Percentiles rank a stretch among this genome's conserved stretches.
phyloP scores from a whole-genome alignment of 148 eudicot species.

The Persicaria tinctoria region DNA sequence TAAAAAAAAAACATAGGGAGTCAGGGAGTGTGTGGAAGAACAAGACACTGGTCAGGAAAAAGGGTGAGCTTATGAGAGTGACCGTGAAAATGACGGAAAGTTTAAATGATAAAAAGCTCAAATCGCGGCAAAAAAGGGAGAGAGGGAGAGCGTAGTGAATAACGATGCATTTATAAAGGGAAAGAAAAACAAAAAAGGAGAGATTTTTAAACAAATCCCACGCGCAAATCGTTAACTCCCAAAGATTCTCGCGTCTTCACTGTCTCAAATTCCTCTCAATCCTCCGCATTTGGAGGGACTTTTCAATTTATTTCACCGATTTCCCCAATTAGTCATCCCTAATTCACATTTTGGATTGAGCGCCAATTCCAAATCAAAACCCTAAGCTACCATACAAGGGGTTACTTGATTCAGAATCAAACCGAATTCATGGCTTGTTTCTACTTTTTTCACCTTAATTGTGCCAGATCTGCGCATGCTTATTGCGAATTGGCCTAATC shows the following conservation, averaged over 20 bases:
- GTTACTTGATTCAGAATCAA: background rate
- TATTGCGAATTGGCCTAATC: background rate
- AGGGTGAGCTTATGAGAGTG: background rate
- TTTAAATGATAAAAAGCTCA: background rate
- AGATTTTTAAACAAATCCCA: slow-evolving; percentile 4
- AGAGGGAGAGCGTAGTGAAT: background rate
- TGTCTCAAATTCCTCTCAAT: background rate
- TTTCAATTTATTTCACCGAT: slow-evolving; percentile 5
- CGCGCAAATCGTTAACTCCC: slow-evolving; percentile 13
- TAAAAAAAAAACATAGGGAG: too few species aligned
- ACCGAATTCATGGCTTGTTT: background rate
- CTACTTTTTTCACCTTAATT: background rate
- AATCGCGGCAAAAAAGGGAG: background rate
- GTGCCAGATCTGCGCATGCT: background rate
- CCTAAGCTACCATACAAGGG: background rate
- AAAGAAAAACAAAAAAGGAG: background rate
- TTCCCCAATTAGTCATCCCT: background rate
- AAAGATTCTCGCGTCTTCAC: slow-evolving; percentile 9
- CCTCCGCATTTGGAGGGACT: slow-evolving; percentile 15
- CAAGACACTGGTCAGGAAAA: slow-evolving; percentile 3
- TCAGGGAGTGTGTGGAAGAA: background rate
- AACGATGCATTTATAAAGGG: background rate
- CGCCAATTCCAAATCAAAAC: background rate
- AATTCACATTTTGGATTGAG: slow-evolving; percentile 1
- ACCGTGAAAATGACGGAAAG: background rate